Conservation (phyloP, 495 filamentous ascomycete genomes). For the Staphylotrichum tortipilum region DNA sequence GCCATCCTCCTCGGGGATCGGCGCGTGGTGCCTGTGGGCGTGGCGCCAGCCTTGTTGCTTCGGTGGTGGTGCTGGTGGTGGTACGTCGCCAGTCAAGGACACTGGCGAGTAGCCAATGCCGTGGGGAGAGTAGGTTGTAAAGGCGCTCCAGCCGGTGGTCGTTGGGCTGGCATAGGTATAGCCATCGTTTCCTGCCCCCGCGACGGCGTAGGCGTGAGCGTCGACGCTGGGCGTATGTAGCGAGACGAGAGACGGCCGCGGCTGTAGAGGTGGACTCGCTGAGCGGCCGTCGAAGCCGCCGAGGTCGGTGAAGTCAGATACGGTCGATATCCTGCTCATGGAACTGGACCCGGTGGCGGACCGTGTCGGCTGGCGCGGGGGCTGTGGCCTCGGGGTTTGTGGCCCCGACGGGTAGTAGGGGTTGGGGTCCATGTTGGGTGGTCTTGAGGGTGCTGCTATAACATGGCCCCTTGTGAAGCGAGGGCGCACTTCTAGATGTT, state of each 20-base stretch:
- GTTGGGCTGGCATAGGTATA: slow-evolving; percentile 8
- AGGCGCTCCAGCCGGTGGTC: slow-evolving; percentile 11
- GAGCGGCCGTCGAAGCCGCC: slow-evolving; percentile 21
- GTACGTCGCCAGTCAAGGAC: background rate
- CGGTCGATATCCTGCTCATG: slow-evolving; percentile 36
- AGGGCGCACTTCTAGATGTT: too few relatives aligned
- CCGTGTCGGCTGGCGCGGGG: slow-evolving; percentile 20
- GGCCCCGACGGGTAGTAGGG: slow-evolving; percentile 8
- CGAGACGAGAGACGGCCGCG: slow-evolving; percentile 36
- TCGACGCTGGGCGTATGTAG: slow-evolving; percentile 24
- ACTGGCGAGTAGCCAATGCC: slow-evolving; percentile 31
- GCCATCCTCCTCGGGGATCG: slow-evolving; percentile 38
- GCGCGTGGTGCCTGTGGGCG: slow-evolving; percentile 22
- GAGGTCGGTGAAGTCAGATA: slow-evolving; percentile 32
- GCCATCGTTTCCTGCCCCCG: background rate
- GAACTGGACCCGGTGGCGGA: slow-evolving; percentile 13
- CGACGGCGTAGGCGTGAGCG: background rate
- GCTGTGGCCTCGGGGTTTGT: too few relatives aligned
- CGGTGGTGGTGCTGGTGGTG: slow-evolving; percentile 6
- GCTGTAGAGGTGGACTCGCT: slow-evolving; percentile 15
- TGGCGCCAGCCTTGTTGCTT: slow-evolving; percentile 10
- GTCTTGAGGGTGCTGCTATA: too few relatives aligned
- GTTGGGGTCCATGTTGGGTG: slow-evolving; percentile 18
- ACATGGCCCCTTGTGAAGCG: slow-evolving; percentile 6
- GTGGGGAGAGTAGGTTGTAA: slow-evolving; percentile 11